Evolutionary conservation across 345 rosid genomes (phyloP).

Genomic region (Pseudoturritis turrita): DNA sequence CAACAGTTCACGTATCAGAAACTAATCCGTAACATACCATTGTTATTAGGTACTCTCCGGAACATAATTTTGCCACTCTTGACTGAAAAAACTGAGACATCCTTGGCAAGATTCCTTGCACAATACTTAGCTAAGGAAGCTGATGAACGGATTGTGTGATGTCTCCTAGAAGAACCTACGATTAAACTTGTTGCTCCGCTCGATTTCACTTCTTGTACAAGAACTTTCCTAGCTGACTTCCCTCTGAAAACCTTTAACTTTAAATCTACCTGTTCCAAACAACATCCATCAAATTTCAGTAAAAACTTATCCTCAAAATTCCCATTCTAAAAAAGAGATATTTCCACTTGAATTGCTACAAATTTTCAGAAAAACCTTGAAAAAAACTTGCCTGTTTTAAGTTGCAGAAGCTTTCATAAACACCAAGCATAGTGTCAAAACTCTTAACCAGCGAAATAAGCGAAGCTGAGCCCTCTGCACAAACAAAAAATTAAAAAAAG

Average conservation of each 20-base stretch:
- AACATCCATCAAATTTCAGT: background rate
- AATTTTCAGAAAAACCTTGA: background rate
- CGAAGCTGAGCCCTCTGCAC: constrained; percentile 63
- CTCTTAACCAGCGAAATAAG: constrained; percentile 63
- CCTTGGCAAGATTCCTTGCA: constrained; percentile 58
- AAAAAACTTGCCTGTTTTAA: constrained; percentile 60
- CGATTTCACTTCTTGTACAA: constrained; percentile 72
- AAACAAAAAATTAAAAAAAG: background rate
- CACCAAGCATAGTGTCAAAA: constrained; percentile 77
- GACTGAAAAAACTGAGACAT: constrained; percentile 64
- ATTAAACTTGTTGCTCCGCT: constrained; percentile 55
- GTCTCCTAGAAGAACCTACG: constrained; percentile 57
- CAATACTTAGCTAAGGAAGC: constrained; percentile 75
- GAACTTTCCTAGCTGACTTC: constrained; percentile 49
- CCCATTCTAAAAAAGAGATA: background rate
- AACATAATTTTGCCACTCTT: constrained; percentile 66
- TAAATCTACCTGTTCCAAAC: constrained; percentile 66
- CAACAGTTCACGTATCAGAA: constrained; percentile 19
- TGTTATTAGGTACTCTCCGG: constrained; percentile 28
- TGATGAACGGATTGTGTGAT: constrained; percentile 53
- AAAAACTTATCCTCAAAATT: background rate
- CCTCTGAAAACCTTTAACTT: constrained; percentile 88
- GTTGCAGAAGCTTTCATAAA: constrained; percentile 95
- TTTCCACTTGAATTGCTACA: background rate
- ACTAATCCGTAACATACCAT: constrained; percentile 16